Evolutionary conservation across 345 rosid species (phyloP).

Genomic region (Citropsis articulata): DNA sequence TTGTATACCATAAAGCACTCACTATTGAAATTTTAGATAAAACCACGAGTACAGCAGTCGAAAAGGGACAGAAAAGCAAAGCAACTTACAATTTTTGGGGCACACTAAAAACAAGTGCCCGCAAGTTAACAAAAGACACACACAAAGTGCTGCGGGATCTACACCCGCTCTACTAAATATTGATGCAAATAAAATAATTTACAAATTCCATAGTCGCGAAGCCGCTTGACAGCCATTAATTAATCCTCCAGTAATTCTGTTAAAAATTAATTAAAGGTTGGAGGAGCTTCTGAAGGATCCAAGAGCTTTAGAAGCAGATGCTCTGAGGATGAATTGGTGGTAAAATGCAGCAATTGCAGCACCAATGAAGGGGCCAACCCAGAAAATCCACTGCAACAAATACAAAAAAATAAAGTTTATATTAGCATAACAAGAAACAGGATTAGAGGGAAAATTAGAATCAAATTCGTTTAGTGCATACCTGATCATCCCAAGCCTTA

Average conservation of each 20-base stretch:
- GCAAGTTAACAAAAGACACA: no score
- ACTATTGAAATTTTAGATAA: no score
- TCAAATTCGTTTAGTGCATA: constrained; percentile 12
- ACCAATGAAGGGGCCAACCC: constrained; percentile 72
- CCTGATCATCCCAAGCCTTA: constrained; percentile 63
- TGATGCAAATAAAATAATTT: not conserved
- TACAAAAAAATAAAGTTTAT: not conserved
- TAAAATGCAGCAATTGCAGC: constrained; percentile 64
- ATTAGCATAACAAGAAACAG: not conserved
- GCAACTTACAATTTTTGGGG: no score
- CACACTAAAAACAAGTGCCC: no score
- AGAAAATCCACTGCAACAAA: constrained; percentile 60
- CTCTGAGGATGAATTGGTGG: constrained; percentile 56
- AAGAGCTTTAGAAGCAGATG: constrained; percentile 46
- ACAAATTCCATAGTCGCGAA: constrained; percentile 15
- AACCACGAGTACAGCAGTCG: no score
- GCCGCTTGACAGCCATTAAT: not conserved
- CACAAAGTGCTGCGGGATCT: no score
- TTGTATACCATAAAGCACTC: no score
- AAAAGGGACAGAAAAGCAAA: no score
- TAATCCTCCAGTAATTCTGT: not conserved
- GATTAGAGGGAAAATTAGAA: not conserved
- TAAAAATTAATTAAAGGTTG: not conserved
- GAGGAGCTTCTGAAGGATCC: constrained; percentile 65
- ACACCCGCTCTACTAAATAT: no score